A percentile compares a stretch with the other conserved stretches of the same genome.
Evolutionary conservation across 768 basidiomycete species (phyloP).

Genomic region (Phanerodontia chrysosporium): DNA sequence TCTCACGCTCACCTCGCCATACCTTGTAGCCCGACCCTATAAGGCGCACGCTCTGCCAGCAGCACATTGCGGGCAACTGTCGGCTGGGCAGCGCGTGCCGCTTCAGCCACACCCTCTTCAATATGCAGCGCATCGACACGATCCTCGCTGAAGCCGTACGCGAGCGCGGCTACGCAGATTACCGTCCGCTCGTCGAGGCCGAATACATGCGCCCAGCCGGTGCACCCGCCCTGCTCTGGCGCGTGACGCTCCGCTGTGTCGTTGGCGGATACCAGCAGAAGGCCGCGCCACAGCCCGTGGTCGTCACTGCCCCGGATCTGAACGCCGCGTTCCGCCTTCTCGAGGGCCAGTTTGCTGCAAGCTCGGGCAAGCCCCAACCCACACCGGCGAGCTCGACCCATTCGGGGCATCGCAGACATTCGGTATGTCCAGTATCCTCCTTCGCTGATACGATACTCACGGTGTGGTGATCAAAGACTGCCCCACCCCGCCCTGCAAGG

Average conservation of each 20-base stretch:
- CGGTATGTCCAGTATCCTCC: neutral
- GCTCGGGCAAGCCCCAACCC: neutral
- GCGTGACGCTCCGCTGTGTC: conserved; percentile 12
- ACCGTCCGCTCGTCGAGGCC: conserved; percentile 8
- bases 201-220: conserved; percentile 5
- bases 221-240: conserved; percentile 1
- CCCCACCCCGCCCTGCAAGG: neutral
- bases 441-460: neutral
- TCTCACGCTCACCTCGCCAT: neutral
- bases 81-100: neutral
- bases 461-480: too few species aligned
- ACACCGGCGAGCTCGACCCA: neutral
- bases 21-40: conserved; percentile 6
- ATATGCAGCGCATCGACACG: conserved; percentile 3
- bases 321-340: conserved; percentile 6
- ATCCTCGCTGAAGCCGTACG: conserved; percentile 10
- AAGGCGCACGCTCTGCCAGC: conserved; percentile 2
- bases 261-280: conserved; percentile 11
- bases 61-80: neutral
- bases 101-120: conserved; percentile 9
- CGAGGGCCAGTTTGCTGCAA: conserved; percentile 10
- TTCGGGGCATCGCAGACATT: neutral
- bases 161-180: conserved; percentile 10
- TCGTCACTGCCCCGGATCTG: conserved; percentile 6
- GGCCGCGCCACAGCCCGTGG: conserved; percentile 10